Conservation (phyloP, 805 yeast genomes). For the Saccharomycopsis olivae region DNA sequence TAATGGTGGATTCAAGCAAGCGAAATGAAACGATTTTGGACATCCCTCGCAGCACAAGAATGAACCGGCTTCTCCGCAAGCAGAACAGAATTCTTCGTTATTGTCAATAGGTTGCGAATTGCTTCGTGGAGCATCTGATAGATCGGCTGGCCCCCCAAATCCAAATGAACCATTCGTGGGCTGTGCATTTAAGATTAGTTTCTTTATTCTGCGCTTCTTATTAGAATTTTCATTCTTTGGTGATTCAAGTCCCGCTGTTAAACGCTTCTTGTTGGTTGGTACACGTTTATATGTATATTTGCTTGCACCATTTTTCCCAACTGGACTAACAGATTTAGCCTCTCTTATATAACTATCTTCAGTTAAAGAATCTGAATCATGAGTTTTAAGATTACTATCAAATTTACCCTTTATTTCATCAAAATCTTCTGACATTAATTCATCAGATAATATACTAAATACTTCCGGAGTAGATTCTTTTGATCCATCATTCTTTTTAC, state of each 20-base stretch:
- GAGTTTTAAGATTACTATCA: neutral
- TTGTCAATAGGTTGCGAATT: slow-evolving; percentile 17
- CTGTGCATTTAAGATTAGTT: neutral
- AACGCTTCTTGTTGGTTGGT: too few species aligned
- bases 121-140: slow-evolving; percentile 1
- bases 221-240: neutral
- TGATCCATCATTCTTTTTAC: neutral
- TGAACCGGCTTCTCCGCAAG: slow-evolving; percentile 83
- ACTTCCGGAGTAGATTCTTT: neutral
- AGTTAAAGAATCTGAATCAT: neutral
- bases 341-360: neutral
- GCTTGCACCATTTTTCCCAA: neutral
- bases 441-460: neutral
- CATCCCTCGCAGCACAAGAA: slow-evolving; percentile 92
- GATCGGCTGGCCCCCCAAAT: slow-evolving; percentile 12
- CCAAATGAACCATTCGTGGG: slow-evolving; percentile 9
- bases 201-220: slow-evolving; percentile 1
- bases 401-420: neutral
- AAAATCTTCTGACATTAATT: neutral
- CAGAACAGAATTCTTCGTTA: slow-evolving; percentile 85
- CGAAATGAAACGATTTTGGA: slow-evolving; percentile 84
- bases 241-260: too few species aligned
- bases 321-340: neutral
- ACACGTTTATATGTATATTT: neutral
- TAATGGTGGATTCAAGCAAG: slow-evolving; percentile 85